Percentiles rank a stretch among this genome's conserved stretches.
Evolutionary conservation across 176 grass and related monocot species (phyloP).

Genomic region (Oryza longistaminata): DNA sequence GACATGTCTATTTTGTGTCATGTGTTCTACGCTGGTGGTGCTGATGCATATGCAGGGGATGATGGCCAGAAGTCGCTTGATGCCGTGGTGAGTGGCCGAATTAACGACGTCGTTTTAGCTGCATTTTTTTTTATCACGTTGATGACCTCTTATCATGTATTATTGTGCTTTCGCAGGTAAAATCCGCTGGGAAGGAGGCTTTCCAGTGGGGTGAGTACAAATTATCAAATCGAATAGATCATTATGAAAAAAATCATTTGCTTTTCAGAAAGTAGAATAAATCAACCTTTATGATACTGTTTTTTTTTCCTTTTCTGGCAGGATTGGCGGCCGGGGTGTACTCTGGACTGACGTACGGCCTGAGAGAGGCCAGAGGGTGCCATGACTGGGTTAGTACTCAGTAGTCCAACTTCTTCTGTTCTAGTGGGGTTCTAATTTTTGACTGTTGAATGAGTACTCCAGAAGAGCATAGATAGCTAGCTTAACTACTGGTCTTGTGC

Average conservation of each 20-base stretch:
- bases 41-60: conserved; percentile 44
- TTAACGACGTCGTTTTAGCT: neutral
- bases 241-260: neutral
- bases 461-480: neutral
- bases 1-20: neutral
- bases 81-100: conserved; percentile 51
- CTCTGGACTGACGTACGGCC: conserved; percentile 76
- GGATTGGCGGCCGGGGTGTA: conserved; percentile 79
- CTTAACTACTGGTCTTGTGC: neutral
- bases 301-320: neutral
- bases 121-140: too few relatives aligned
- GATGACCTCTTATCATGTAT: neutral
- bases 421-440: too few relatives aligned
- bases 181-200: conserved; percentile 70
- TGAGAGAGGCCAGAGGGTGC: conserved; percentile 75
- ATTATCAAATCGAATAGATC: neutral
- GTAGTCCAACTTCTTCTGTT: too few relatives aligned
- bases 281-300: neutral
- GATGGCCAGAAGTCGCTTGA: conserved; percentile 82
- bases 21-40: neutral
- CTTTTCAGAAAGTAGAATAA: neutral
- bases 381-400: conserved; percentile 68
- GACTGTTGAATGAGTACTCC: neutral
- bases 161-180: conserved; percentile 48
- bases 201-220: conserved; percentile 78